Base-by-base conservation (phyloP, 2,329 filamentous ascomycete genomes). In the Pseudogymnoascus sp. region DNA sequence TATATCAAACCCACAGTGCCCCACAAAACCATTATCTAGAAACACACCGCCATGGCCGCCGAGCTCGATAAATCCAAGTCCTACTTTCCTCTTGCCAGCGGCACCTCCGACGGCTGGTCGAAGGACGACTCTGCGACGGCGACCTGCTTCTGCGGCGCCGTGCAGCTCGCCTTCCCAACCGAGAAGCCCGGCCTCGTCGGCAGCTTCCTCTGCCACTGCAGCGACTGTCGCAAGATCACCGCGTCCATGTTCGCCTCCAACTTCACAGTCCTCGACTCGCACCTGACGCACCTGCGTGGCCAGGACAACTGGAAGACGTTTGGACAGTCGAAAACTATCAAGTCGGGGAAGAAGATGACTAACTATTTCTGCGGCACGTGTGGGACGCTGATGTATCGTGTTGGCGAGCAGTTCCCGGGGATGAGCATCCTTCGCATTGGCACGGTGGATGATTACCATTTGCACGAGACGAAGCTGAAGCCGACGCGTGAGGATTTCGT, bases 181-280 rank as follows among this genome's bases (percentile, higher is more conserved):
- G 66, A 78, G 64, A 76, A 72, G 0, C 75, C 76, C 0, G 79
- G 76, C 8, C 69, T 85, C 0, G 64, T 80, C 15, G 72, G 73
- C 63, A 78, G 75, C 4, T 85, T 86, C 67, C 67, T 86, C 66
- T 87, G 83, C 73, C 76, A 87, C 74, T 87, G 84, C 70, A 70
- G 73, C 35, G 83, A 87, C 72, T 87, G 83, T 72, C 82, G 76
- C 67, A 87, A 87, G 67, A 76, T 87, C 64, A 86, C 82, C 0
- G 82, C 83, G 0, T 84, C 82, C 0, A 84, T 85, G 80, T 85
- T 84, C 72, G 79, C 82, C 2, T 80, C 81, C 60, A 85, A 83
- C 72, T 84, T 87, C 68, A 76, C 76, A 63, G 71, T 85, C 40
- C 64, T 68, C 9, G 75, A 83, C 68, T 67, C 69, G 0, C 63